phyloP scores from a whole-genome alignment of 2,329 filamentous ascomycete genomes.

The Exophiala mesophila region DNA sequence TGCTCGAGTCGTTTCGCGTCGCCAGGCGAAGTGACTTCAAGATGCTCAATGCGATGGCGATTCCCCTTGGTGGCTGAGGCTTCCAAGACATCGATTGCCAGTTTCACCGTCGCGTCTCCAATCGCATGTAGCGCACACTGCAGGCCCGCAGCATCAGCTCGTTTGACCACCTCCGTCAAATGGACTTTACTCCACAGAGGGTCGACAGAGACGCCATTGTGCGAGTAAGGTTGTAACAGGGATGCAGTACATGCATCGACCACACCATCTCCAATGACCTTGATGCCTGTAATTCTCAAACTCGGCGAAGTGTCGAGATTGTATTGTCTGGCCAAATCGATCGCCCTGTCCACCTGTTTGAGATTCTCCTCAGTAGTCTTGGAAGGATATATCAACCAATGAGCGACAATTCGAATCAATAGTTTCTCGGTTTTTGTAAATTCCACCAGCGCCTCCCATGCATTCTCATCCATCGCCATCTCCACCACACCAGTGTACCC shows the following conservation, averaged over 20 bases:
- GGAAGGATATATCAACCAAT: constrained; percentile 46
- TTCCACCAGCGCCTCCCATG: constrained; percentile 42
- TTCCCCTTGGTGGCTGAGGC: constrained; percentile 36
- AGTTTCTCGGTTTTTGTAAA: constrained; percentile 27
- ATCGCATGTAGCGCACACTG: constrained; percentile 51
- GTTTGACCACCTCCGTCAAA: constrained; percentile 41
- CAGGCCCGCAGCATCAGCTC: constrained; percentile 40
- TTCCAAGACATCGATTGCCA: constrained; percentile 44
- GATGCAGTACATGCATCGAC: constrained; percentile 50
- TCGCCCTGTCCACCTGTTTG: constrained; percentile 42
- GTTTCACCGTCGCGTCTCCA: constrained; percentile 44
- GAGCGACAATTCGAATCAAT: constrained; percentile 43
- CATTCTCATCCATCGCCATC: constrained; percentile 50
- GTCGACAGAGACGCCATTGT: constrained; percentile 37
- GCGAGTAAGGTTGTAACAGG: constrained; percentile 43
- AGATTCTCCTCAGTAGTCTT: constrained; percentile 37
- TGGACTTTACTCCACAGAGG: constrained; percentile 44
- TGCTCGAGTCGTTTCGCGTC: constrained; percentile 45
- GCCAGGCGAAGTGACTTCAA: constrained; percentile 45
- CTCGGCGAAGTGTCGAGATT: constrained; percentile 37
- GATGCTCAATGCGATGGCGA: constrained; percentile 49
- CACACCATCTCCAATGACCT: constrained; percentile 48
- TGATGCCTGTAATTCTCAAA: constrained; percentile 45
- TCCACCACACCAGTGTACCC: constrained; percentile 48
- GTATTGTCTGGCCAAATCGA: constrained; percentile 38